Conservation (phyloP, 179 eudicot species). For the Beta macrorhiza region DNA sequence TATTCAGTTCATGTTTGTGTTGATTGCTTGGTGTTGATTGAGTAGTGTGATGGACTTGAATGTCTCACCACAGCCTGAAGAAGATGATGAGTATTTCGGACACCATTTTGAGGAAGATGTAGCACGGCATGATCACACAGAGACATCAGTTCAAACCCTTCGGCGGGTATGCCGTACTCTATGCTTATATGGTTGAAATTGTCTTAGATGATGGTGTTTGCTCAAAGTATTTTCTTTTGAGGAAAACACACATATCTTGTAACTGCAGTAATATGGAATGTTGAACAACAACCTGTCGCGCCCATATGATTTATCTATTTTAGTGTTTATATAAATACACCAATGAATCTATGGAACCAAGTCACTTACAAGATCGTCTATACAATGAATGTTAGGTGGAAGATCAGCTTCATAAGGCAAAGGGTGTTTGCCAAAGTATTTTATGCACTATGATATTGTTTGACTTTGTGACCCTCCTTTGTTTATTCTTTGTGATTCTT, state of each 20-base stretch:
- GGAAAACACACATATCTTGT: not conserved
- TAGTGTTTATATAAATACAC: not conserved
- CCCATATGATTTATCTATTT: not conserved
- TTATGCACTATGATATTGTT: not conserved
- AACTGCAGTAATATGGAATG: not conserved
- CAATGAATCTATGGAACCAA: not conserved
- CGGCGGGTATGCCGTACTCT: constrained; percentile 56
- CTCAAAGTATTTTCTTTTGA: not conserved
- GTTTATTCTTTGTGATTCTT: not conserved
- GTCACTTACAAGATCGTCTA: not conserved
- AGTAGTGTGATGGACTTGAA: constrained; percentile 49
- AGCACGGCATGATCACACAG: constrained; percentile 49
- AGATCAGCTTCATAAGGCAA: not conserved
- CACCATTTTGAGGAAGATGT: constrained; percentile 47
- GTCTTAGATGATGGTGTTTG: not conserved
- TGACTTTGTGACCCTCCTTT: not conserved
- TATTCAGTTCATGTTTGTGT: constrained; percentile 21
- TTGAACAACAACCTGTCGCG: not conserved
- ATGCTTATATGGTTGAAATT: not conserved
- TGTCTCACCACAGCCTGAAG: constrained; percentile 63
- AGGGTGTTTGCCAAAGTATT: constrained; percentile 7
- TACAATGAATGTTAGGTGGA: not conserved
- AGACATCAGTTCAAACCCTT: constrained; percentile 58
- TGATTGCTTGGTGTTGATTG: constrained; percentile 31
- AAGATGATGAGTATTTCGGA: constrained; percentile 64